Evolutionary conservation across 2,329 filamentous ascomycete genomes (phyloP), one percentile per base, ranked within the genome.

Genomic region (Incumbomyces lentus): DNA sequence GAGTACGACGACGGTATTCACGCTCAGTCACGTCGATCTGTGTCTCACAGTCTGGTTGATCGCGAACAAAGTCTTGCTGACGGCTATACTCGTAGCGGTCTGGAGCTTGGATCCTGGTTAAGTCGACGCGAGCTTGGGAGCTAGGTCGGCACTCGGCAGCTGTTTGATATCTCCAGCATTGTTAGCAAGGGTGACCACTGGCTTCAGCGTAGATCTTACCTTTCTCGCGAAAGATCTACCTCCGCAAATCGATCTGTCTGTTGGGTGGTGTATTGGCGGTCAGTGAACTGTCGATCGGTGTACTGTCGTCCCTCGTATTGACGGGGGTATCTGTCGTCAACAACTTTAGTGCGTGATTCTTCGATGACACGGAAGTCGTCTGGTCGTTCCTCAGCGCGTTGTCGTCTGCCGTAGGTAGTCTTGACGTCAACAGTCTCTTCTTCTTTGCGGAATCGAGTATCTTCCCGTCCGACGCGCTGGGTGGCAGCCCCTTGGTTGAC

Each of bases 401-500:
- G 22, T 74, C 75, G 81, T 73, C 81, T 73, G 68, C 72, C 78
- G 69, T 89, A 80, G 73, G 86, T 79, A 72, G 86, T 80, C 69
- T 84, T 30, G 19, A 44, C 40, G 40, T 44, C 40, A 33, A 45
- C 83, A 73, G 93, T 79, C 76, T 94, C 85, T 79, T 93, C 85
- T 44, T 57, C 49, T 74, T 87, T 81, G 72, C 75, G 71, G 75
- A 77, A 73, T 73, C 80, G 82, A 84, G 83, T 86, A 87, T 85
- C 87, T 89, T 94, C 88, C 88, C 87, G 89, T 93, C 89, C 89
- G 85, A 86, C 83, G 82, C 81, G 81, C 74, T 82, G 76, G 72
- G 80, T 65, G 62, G 68, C 73, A 72, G 80, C 74, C 32, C 50
- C 33, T 72, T 86, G 77, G 65, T 82, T 82, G 75, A 87, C 80